Base-by-base conservation (phyloP, 345 rosid species). In the Physaria fendleri region DNA sequence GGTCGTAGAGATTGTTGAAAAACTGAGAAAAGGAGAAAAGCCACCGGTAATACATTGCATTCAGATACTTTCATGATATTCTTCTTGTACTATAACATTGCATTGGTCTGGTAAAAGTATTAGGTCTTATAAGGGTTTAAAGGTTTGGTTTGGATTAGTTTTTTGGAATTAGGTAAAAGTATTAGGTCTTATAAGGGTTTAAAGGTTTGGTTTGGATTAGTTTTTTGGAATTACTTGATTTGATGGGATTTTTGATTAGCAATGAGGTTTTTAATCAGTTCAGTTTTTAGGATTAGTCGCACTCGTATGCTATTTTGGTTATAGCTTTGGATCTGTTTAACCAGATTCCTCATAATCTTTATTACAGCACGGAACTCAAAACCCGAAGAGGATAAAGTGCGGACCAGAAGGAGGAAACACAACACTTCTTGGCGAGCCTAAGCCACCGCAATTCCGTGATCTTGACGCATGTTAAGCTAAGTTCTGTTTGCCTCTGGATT, bases 341-440 rank as follows among this genome's bases (percentile, higher is more conserved):
- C 0, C 27, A 24, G 1, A 24, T 6, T 24, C 5, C 6, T 27
- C 22, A 28, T 29, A 16, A 63, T 27, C 1, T 41, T 49, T 48
- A 27, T 66, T 43, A 18, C 82, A 94, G 99, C 90, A 61, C 43
- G 97, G 97, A 64, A 90, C 99, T 21, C 97, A 94, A 70, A 90
- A 94, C 59, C 85, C 96, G 0, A 77, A 88, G 32, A 87, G 99
- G 44, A 77, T 80, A n/a, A 90, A 14, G 70, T 42, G 79, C 60
- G 99, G 96, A 65, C 99, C 99, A 52, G 97, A 82, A 77, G 99
- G 99, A 67, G 99, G 97, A 54, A 87, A 85, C 66, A 85, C 72
- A n/a, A 87, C 86, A 43, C 65, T 94, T 74, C 79, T 80, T 0
- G 61, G 80, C 1, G 97, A 94, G 58, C 99, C 96, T 17, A 90